Conservation (phyloP, 192 early-diverging fungal genomes). For the Backusella luteola region DNA sequence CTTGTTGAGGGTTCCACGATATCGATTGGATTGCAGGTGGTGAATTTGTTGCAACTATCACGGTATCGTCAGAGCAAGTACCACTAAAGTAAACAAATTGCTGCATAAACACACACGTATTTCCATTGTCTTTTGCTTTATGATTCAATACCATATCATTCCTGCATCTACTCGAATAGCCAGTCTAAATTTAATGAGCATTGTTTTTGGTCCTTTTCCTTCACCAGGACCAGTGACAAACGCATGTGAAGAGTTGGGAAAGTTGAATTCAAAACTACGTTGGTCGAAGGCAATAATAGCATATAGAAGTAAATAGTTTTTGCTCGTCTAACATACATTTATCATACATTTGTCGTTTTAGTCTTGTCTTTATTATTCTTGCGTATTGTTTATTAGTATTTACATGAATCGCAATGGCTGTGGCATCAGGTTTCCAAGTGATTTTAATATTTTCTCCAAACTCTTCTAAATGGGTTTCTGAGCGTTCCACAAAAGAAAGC, state of each 20-base stretch:
- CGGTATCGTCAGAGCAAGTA: slow-evolving; percentile 58
- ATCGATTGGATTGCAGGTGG: slow-evolving; percentile 74
- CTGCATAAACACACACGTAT: not conserved
- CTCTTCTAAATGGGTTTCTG: slow-evolving; percentile 61
- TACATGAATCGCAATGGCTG: slow-evolving; percentile 66
- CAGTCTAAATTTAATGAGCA: slow-evolving; percentile 63
- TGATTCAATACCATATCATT: slow-evolving; percentile 52
- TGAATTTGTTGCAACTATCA: slow-evolving; percentile 65
- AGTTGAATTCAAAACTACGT: slow-evolving; percentile 57
- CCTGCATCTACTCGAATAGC: slow-evolving; percentile 78
- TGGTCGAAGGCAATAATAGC: slow-evolving; percentile 51
- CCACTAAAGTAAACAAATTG: slow-evolving; percentile 44
- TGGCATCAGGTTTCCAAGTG: slow-evolving; percentile 74
- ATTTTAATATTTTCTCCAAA: slow-evolving; percentile 72
- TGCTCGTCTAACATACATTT: slow-evolving; percentile 48
- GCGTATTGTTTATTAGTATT: not conserved
- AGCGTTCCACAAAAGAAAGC: slow-evolving; percentile 61
- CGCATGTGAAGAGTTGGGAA: slow-evolving; percentile 54
- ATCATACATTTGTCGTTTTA: not conserved
- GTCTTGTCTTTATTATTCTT: not conserved
- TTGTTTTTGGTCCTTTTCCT: slow-evolving; percentile 53
- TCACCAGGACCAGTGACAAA: slow-evolving; percentile 70
- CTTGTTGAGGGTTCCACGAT: slow-evolving; percentile 65
- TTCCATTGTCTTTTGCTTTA: not conserved
- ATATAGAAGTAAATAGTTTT: slow-evolving; percentile 74